Evolutionary conservation across 2,329 filamentous ascomycete genomes (phyloP).

Genomic region (Endoconidiophora laricicola): DNA sequence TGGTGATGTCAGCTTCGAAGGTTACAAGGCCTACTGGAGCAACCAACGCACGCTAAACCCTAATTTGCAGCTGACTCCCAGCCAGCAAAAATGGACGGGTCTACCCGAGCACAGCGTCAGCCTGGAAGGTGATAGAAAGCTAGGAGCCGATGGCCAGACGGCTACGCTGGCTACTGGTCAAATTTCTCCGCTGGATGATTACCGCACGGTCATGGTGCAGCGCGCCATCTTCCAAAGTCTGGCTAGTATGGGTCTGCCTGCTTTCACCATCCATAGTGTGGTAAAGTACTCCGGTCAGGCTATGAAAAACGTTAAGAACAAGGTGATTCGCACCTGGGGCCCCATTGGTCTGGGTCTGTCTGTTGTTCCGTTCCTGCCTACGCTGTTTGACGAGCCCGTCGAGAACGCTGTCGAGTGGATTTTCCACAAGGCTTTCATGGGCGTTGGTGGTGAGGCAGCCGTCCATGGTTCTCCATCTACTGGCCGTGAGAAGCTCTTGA

Average conservation of each 20-base stretch:
- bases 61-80: conserved; percentile 35
- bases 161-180: conserved; percentile 20
- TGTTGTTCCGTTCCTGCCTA: conserved; percentile 68
- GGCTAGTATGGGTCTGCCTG: conserved; percentile 85
- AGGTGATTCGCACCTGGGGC: conserved; percentile 61
- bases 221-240: conserved; percentile 78
- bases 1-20: conserved; percentile 82
- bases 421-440: conserved; percentile 68
- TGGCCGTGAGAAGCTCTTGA: conserved; percentile 29
- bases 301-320: conserved; percentile 69
- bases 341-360: conserved; percentile 73
- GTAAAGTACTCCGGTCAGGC: conserved; percentile 77
- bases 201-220: conserved; percentile 77
- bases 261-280: conserved; percentile 84
- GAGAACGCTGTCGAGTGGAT: conserved; percentile 81
- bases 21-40: conserved; percentile 82
- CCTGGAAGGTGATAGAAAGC: conserved; percentile 14
- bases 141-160: conserved; percentile 4
- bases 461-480: conserved; percentile 38
- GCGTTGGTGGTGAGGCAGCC: conserved; percentile 45
- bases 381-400: conserved; percentile 79
- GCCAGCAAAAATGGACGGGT: conserved; percentile 32
- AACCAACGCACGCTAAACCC: conserved; percentile 67
- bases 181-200: conserved; percentile 69
- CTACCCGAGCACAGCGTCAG: conserved; percentile 21